Evolutionary conservation across 176 grass and related monocot species (phyloP).

Genomic region (Oryza punctata): DNA sequence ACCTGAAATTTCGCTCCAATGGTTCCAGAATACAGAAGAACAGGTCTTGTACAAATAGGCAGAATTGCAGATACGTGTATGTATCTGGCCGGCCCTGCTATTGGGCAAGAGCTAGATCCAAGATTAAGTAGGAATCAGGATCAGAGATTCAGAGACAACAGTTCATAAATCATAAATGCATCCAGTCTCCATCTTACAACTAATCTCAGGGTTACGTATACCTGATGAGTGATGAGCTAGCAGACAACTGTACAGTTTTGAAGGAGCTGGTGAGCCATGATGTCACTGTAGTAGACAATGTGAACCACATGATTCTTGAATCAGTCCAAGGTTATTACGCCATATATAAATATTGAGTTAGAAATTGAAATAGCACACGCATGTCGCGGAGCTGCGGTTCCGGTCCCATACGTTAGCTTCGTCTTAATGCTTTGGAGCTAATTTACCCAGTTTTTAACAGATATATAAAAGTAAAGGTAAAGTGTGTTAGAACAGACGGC

Average conservation of each 20-base stretch:
- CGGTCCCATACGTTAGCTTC: background rate
- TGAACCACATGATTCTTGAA: background rate
- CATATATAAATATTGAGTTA: background rate
- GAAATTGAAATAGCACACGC: background rate
- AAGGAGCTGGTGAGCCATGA: slow-evolving; percentile 9
- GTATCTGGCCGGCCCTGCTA: background rate
- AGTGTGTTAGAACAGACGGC: too few species aligned
- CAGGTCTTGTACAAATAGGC: background rate
- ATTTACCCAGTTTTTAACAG: too few species aligned
- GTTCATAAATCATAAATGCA: background rate
- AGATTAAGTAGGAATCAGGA: background rate
- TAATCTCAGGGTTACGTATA: background rate
- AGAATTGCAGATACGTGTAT: background rate
- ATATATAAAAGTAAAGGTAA: too few species aligned
- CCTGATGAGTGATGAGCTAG: background rate
- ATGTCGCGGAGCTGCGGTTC: background rate
- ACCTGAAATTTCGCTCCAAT: background rate
- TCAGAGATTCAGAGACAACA: background rate
- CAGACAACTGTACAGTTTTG: background rate
- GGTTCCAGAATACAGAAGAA: background rate
- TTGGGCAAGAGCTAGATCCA: background rate
- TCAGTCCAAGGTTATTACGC: too few species aligned
- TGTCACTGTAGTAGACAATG: background rate
- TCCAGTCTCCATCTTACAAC: background rate
- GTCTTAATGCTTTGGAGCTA: background rate